Evolutionary conservation across 768 basidiomycete genomes (phyloP).

Genomic region (Lentinula detonsa): DNA sequence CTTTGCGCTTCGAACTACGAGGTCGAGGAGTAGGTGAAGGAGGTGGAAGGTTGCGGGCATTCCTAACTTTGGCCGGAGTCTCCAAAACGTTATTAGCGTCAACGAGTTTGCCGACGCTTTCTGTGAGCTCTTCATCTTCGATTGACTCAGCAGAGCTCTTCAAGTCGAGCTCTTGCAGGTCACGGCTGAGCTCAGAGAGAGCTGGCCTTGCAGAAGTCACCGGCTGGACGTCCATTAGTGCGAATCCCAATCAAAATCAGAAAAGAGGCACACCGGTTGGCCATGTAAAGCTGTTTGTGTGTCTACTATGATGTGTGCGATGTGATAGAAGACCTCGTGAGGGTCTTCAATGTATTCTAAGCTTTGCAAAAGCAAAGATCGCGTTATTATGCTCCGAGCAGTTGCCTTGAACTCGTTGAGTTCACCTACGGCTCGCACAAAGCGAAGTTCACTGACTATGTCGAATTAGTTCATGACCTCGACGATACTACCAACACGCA

Average conservation of each 20-base stretch:
- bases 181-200: background rate
- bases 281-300: background rate
- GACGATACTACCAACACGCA: background rate
- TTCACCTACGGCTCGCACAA: slow-evolving; percentile 4
- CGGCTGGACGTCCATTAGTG: background rate
- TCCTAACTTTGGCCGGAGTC: background rate
- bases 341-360: background rate
- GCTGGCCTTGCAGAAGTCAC: background rate
- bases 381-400: background rate
- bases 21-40: slow-evolving; percentile 1
- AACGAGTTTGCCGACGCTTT: background rate
- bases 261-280: background rate
- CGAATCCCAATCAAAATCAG: background rate
- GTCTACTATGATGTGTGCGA: background rate
- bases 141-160: background rate
- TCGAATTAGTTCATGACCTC: background rate
- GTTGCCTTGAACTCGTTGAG: background rate
- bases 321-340: slow-evolving; percentile 1
- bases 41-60: background rate
- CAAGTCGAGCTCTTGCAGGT: background rate
- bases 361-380: background rate
- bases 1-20: no score
- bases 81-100: background rate
- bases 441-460: slow-evolving; percentile 2
- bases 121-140: background rate